Base-by-base conservation (phyloP, 148 eudicot genomes). In the Fagopyrum tataricum region DNA sequence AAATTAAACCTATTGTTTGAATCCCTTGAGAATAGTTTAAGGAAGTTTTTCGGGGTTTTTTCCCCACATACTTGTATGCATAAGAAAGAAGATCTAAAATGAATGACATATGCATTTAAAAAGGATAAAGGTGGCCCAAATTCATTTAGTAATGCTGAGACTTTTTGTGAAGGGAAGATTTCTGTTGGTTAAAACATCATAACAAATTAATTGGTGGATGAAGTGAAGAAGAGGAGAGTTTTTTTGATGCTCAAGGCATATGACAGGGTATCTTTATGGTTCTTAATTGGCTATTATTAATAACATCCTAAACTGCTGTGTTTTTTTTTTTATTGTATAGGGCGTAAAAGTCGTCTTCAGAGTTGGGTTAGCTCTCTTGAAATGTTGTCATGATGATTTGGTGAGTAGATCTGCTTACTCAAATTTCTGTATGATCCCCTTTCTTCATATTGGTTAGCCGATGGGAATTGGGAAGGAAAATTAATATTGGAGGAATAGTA, bases 341-440 rank as follows among this genome's bases (percentile, higher is more conserved):
- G 99, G 99, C 73, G 88, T 95, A 5, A 92, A 90, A 84, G 84
- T 96, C 74, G 91, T 96, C 74, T 95, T 95, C 70, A 92, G 89
- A 84, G 96, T 96, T 68, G 99, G 99, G 41, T 75, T 96, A 79
- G 99, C 99, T 66, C 85, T 96, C 21, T 68, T 96, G 85, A 96
- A 92, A 78, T 81, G 76, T 79, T 92, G 96, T 86, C 97, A 90
- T 7, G 99, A 92, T 76, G 92, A 95, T 71, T 78, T 92, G 96
- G 98, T 91, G 72, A 85, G 89, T 80, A 26, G 15, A 64, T 40
- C 72, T 69, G 4, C 48, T 62, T 62, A 9, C 41, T 62, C 42
- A 62, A 12, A 13, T 31, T 62, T 31, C 68, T 62, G 68, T n/a
- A 31, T 31, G 13, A 26, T 12, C n/a, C 7, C 18, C 64, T 58